These are phyloP conservation scores for Eutrema yunnanense DNA, from an alignment of 345 rosid species.

Conservation along the genomic window DNA sequence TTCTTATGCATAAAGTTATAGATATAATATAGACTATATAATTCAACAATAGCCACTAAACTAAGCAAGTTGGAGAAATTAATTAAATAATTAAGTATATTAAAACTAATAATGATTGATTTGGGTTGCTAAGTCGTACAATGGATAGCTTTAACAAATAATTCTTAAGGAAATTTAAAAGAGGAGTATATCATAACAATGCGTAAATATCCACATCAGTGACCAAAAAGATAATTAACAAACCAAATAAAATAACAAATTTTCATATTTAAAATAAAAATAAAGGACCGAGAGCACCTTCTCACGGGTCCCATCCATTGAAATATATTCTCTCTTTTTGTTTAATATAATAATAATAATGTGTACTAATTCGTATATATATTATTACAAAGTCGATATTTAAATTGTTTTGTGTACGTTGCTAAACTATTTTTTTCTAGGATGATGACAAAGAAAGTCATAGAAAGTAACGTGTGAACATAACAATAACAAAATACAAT, in stretches of 20 bases:
- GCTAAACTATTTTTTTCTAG: neutral
- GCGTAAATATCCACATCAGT: constrained; percentile 23
- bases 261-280: neutral
- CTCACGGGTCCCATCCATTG: constrained; percentile 27
- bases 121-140: constrained; percentile 33
- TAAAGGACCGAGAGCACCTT: constrained; percentile 25
- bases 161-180: constrained; percentile 6
- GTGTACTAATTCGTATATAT: constrained; percentile 7
- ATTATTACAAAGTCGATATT: constrained; percentile 16
- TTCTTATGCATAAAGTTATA: constrained; percentile 9
- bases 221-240: constrained; percentile 22
- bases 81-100: neutral
- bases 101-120: constrained; percentile 32
- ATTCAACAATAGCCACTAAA: constrained; percentile 37
- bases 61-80: constrained; percentile 29
- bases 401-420: constrained; percentile 18
- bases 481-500: constrained; percentile 15
- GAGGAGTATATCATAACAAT: constrained; percentile 26
- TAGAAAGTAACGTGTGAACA: constrained; percentile 28
- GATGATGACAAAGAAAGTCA: constrained; percentile 24
- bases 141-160: constrained; percentile 28
- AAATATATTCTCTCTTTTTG: constrained; percentile 26
- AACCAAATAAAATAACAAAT: constrained; percentile 3
- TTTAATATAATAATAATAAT: neutral
- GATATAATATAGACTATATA: constrained; percentile 21